These are phyloP conservation scores for Osmanthus fragrans DNA, from an alignment of 257 asterid genomes.

Conservation along the genomic window DNA sequence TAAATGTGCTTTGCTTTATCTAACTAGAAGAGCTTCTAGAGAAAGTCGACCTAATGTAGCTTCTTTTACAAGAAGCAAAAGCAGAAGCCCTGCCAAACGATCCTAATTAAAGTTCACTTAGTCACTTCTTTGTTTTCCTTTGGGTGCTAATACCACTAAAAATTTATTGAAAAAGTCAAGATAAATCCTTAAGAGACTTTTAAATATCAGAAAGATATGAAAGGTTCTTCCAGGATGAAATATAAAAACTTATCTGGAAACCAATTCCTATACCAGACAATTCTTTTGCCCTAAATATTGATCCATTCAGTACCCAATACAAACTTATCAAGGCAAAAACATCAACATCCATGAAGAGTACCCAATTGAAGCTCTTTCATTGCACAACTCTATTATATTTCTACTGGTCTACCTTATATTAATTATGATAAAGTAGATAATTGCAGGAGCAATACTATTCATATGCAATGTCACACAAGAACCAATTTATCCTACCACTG, in stretches of 20 bases:
- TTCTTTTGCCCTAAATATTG: not conserved
- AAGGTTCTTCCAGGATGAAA: not conserved
- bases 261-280: not conserved
- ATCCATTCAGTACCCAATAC: not conserved
- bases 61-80: too few relatives aligned
- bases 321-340: not conserved
- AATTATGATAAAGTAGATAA: not conserved
- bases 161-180: not conserved
- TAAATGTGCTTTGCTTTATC: too few relatives aligned
- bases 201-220: not conserved
- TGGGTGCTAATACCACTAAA: not conserved
- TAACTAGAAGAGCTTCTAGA: too few relatives aligned
- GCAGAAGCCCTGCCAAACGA: too few relatives aligned
- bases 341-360: not conserved
- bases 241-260: not conserved
- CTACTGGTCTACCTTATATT: not conserved
- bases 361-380: not conserved
- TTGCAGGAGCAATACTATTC: not conserved
- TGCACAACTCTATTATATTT: not conserved
- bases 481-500: not conserved
- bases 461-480: slow-evolving; percentile 9
- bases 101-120: not conserved
- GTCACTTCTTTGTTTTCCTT: not conserved
- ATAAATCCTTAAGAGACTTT: not conserved
- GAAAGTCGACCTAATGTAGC: too few relatives aligned